Percentiles rank a stretch among this genome's conserved stretches.
Evolutionary conservation across 2,329 filamentous ascomycete species (phyloP).

Genomic region (Lachnellula occidentalis): DNA sequence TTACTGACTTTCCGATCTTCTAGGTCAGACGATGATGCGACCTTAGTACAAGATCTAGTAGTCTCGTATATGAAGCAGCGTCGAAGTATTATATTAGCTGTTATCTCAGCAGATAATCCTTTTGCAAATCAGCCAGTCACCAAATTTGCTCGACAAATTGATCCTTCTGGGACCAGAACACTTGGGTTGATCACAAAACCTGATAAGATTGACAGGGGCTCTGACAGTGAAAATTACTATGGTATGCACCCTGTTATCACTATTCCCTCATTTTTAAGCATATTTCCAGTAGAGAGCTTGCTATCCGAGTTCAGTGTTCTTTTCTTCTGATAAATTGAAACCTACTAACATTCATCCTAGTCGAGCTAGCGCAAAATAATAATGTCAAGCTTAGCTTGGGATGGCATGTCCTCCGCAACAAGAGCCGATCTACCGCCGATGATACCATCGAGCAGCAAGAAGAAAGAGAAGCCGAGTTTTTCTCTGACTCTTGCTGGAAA

Average conservation of each 20-base stretch:
- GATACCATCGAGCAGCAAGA: slow-evolving; percentile 31
- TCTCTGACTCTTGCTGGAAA: slow-evolving; percentile 16
- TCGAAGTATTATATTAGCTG: slow-evolving; percentile 50
- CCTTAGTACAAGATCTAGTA: slow-evolving; percentile 43
- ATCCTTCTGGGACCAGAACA: slow-evolving; percentile 35
- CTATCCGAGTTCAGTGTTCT: neutral
- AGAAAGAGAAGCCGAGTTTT: slow-evolving; percentile 6
- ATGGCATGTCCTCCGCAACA: slow-evolving; percentile 42
- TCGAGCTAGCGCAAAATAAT: slow-evolving; percentile 35
- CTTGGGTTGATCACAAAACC: slow-evolving; percentile 52
- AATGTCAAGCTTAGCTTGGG: slow-evolving; percentile 36
- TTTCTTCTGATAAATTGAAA: neutral
- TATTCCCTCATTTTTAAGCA: neutral
- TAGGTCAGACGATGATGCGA: slow-evolving; percentile 26
- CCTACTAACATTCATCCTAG: neutral
- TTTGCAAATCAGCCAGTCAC: slow-evolving; percentile 58
- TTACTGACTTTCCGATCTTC: neutral
- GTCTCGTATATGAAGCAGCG: slow-evolving; percentile 49
- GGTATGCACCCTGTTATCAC: neutral
- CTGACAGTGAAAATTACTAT: slow-evolving; percentile 33
- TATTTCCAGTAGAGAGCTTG: neutral
- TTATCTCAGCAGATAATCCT: slow-evolving; percentile 50
- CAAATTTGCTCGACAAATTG: slow-evolving; percentile 39
- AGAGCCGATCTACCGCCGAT: slow-evolving; percentile 39
- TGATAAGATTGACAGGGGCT: slow-evolving; percentile 41